Conservation (phyloP, 352 stramenopile species). For the Halophytophthora polymorphica region DNA sequence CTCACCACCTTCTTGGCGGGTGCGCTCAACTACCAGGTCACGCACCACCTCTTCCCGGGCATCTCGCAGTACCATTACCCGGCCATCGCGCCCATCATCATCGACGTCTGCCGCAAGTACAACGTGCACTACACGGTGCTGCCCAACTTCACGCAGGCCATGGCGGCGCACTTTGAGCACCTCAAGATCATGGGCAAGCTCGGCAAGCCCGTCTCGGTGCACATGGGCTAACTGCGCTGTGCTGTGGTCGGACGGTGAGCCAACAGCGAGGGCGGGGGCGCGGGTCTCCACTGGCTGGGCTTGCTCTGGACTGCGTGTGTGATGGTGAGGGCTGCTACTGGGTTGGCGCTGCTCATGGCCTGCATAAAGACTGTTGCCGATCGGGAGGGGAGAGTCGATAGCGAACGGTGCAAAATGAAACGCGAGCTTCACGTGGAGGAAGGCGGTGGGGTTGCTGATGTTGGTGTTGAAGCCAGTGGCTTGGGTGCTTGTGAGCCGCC, state of each 20-base stretch:
- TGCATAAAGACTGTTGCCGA: too few relatives aligned
- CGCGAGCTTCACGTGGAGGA: not conserved
- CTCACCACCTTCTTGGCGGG: conserved; percentile 92
- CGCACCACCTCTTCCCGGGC: conserved; percentile 90
- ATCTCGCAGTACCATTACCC: conserved; percentile 94
- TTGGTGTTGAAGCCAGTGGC: too few relatives aligned
- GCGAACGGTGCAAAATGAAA: not conserved
- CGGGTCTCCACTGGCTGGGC: too few relatives aligned
- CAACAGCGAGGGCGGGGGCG: not conserved
- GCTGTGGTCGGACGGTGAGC: too few relatives aligned
- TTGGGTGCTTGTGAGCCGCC: too few relatives aligned
- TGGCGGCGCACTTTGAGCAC: conserved; percentile 86
- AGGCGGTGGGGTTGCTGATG: too few relatives aligned
- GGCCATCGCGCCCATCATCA: conserved; percentile 91
- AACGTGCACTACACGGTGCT: conserved; percentile 91
- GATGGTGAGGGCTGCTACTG: too few relatives aligned
- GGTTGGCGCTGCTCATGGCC: too few relatives aligned
- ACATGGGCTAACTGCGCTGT: conserved; percentile 92
- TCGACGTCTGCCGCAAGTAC: conserved; percentile 92
- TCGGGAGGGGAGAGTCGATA: too few relatives aligned
- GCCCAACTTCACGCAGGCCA: conserved; percentile 72
- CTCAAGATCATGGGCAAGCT: conserved; percentile 87
- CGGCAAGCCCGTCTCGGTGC: conserved; percentile 71
- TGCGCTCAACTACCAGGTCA: conserved; percentile 97
- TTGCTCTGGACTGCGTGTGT: too few relatives aligned